Evolutionary conservation across 768 basidiomycete species (phyloP), one percentile per base, ranked within the genome.

Genomic region (Lyophyllum semitale): DNA sequence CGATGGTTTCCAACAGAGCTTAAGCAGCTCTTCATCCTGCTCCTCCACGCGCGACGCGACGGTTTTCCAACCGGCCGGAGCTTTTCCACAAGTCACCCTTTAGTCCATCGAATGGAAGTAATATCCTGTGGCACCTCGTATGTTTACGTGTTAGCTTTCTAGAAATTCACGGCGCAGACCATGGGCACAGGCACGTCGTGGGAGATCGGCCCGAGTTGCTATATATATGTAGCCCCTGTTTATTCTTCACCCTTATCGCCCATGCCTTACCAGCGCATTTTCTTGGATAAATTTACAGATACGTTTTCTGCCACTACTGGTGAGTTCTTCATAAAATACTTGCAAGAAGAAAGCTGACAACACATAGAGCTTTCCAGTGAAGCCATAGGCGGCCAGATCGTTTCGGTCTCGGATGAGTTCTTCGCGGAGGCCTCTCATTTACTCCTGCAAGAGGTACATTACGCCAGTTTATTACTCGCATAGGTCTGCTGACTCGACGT

Each of bases 321-420:
- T 85, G 27, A 27, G 51, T 38, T 26, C 22, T 17, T 20, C 20
- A 8, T 29, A 17, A 8, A 23, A 32, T 8, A 17, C n/a, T 40
- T 35, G 17, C 33, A 20, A 12, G 2, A 20, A 30, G 27, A 13
- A 5, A 18, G 38, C 43, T 44, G 29, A 53, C 40, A 26, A 48
- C 13, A 20, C 45, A 6, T 61, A 96, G 97, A 99, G 71, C 80
- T 98, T 11, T 97, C 95, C 27, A 92, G 90, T 58, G 87, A 86
- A 17, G 85, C 87, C 0, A 75, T 98, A 12, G 96, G 93, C 17
- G 95, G 87, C 2, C 70, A 79, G 54, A 75, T 98, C 60, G 66
- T 88, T 29, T 77, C 81, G 2, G 85, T 91, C 43, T 97, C 95
- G 2, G 97, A 99, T 70, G 94, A 99, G 59, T 99, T 98, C 78